Base-by-base conservation (phyloP, 257 asterid species). In the Verbena officinalis region DNA sequence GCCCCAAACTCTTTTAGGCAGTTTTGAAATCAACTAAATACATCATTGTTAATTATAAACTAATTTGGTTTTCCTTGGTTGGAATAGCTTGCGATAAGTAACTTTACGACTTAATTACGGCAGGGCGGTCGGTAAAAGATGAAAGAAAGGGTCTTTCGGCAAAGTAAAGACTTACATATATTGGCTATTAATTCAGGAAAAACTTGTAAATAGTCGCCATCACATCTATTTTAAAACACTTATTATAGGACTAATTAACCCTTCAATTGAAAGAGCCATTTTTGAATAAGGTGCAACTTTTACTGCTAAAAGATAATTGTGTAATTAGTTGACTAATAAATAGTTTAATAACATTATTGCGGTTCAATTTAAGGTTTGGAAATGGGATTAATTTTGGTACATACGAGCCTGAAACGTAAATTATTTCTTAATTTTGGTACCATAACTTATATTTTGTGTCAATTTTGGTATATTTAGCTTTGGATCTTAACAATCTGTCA, bases 71-170 rank as follows among this genome's bases (percentile, higher is more conserved):
- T 46, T 62, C 48, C n/a, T 20, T 13, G 16, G 61, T 52, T 52
- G 54, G 14, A 38, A 11, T 9, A 23, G 20, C 12, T 58, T 17
- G 68, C 19, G 55, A 61, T 21, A 54, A 62, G 23, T 6, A 22
- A 14, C 7, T 57, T 48, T 59, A 65, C 51, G 50, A 65, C 45
- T 71, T 48, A 44, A 5, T 3, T 13, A 36, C 48, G 52, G 33
- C 4, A 62, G 70, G 73, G 62, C 74, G 70, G 74, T 73, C 49
- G 73, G 11, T 39, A 59, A 46, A 60, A 62, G 66, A 61, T 73
- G 39, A 67, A 58, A 56, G 12, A 73, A 74, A 74, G 75, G 72
- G 59, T 64, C 75, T 74, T 74, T 74, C 79, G 79, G 79, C 75
- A 62, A 34, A 56, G 65, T 57, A 74, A 68, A 68, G 42, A 24